These are phyloP conservation scores for Nigrospora osmanthi DNA, from an alignment of 2,329 filamentous ascomycete species.

Conservation along the genomic window DNA sequence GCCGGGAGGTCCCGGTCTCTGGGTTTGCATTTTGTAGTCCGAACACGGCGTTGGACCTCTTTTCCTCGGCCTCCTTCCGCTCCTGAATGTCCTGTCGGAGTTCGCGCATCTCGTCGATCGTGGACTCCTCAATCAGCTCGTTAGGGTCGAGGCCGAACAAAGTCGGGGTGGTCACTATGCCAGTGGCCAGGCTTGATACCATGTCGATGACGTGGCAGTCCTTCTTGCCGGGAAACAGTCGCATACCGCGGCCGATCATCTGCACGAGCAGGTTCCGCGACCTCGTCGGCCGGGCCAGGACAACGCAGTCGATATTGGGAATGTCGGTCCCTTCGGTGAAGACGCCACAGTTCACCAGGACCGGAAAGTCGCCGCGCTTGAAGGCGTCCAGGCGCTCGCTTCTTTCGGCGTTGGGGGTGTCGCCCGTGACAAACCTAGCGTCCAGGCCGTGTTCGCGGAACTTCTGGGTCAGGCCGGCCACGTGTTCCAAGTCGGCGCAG, in stretches of 20 bases:
- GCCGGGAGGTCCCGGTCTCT: background rate
- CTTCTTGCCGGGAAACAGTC: slow-evolving; percentile 69
- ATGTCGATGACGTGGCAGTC: slow-evolving; percentile 96
- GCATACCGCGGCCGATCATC: slow-evolving; percentile 95
- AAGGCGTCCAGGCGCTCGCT: slow-evolving; percentile 69
- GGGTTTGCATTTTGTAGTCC: background rate
- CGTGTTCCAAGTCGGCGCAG: slow-evolving; percentile 84
- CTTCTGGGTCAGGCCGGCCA: slow-evolving; percentile 61
- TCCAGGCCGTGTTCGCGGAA: slow-evolving; percentile 76
- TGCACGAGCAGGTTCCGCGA: slow-evolving; percentile 92
- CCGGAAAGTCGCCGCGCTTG: slow-evolving; percentile 67
- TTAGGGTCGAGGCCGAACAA: slow-evolving; percentile 86
- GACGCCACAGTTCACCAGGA: slow-evolving; percentile 89
- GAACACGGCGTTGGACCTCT: slow-evolving; percentile 13
- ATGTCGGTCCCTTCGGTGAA: slow-evolving; percentile 98
- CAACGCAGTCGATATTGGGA: slow-evolving; percentile 89
- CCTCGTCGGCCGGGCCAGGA: slow-evolving; percentile 80
- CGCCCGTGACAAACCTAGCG: slow-evolving; percentile 78
- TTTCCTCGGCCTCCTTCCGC: slow-evolving; percentile 36
- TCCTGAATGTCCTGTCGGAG: slow-evolving; percentile 44
- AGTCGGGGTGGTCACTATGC: slow-evolving; percentile 84
- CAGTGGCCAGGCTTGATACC: slow-evolving; percentile 76
- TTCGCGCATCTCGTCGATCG: slow-evolving; percentile 51
- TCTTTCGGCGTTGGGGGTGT: slow-evolving; percentile 64
- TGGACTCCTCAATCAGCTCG: slow-evolving; percentile 63